Evolutionary conservation across 2,329 filamentous ascomycete species (phyloP).

Genomic region (Aspergillus alliaceus): DNA sequence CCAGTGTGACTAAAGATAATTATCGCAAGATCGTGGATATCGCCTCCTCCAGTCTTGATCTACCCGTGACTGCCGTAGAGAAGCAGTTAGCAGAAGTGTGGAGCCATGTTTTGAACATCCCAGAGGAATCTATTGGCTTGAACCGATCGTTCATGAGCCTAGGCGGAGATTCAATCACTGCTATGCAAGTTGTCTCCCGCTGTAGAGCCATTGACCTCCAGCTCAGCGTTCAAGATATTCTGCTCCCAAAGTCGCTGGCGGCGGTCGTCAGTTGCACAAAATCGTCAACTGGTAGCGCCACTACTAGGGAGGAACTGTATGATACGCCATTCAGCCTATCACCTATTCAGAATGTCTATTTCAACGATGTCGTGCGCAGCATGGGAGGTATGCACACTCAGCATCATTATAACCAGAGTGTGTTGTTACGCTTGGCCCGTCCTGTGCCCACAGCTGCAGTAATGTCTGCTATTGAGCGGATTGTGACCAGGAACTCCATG

Average conservation of each 20-base stretch:
- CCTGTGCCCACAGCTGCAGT: not conserved
- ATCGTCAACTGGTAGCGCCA: not conserved
- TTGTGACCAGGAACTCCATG: slow-evolving; percentile 12
- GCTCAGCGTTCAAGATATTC: not conserved
- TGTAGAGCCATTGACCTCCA: not conserved
- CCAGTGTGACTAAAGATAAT: not conserved
- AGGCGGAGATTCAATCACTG: not conserved
- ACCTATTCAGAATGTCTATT: slow-evolving; percentile 14
- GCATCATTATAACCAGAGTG: slow-evolving; percentile 10
- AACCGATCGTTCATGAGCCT: not conserved
- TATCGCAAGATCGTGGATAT: not conserved
- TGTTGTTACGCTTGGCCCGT: slow-evolving; percentile 1
- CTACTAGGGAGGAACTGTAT: not conserved
- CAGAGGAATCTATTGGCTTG: not conserved
- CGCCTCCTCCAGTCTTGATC: not conserved
- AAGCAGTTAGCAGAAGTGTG: not conserved
- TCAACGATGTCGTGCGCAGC: not conserved
- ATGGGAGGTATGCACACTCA: slow-evolving; percentile 9
- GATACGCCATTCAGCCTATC: slow-evolving; percentile 4
- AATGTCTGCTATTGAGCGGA: not conserved
- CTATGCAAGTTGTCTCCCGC: not conserved
- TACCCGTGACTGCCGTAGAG: not conserved
- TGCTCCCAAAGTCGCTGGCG: not conserved
- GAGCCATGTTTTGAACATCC: not conserved
- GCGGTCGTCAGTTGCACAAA: not conserved